A percentile compares a stretch with the other conserved stretches of the same genome.
Conservation (phyloP, 768 basidiomycete species). For the Lenzites betulinus region DNA sequence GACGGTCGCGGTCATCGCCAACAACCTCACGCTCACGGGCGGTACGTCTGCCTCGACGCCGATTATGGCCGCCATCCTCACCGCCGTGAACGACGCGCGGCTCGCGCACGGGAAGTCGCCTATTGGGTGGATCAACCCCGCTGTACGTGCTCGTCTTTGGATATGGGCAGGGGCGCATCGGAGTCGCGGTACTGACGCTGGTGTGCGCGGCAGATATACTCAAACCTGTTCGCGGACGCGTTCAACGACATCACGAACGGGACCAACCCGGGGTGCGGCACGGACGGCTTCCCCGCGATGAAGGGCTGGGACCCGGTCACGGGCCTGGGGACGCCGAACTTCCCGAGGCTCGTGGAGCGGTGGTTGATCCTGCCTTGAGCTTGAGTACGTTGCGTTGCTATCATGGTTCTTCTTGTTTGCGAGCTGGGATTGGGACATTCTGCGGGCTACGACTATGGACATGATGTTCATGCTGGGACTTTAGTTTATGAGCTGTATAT, state of each 20-base stretch:
- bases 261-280: slow-evolving; percentile 40
- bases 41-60: slow-evolving; percentile 65
- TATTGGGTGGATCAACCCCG: slow-evolving; percentile 38
- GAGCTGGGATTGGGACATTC: too few relatives aligned
- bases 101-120: slow-evolving; percentile 29
- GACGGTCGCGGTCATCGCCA: slow-evolving; percentile 1
- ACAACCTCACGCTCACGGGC: slow-evolving; percentile 4
- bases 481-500: too few relatives aligned
- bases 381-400: too few relatives aligned
- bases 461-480: too few relatives aligned
- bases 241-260: slow-evolving; percentile 40
- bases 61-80: slow-evolving; percentile 59
- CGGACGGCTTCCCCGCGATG: slow-evolving; percentile 35
- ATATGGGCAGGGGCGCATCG: too few relatives aligned
- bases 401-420: too few relatives aligned
- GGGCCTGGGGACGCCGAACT: slow-evolving; percentile 37
- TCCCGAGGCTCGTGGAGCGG: slow-evolving; percentile 21
- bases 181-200: neutral
- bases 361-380: slow-evolving; percentile 19
- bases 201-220: slow-evolving; percentile 20
- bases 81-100: slow-evolving; percentile 48
- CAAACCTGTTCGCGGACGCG: slow-evolving; percentile 20
- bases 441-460: too few relatives aligned
- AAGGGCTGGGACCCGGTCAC: slow-evolving; percentile 40
- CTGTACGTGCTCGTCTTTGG: too few relatives aligned